Percentiles rank a stretch among this genome's conserved stretches.
These are phyloP conservation scores for Fraxinus dipetala DNA, from an alignment of 305 asterid species.

Conservation along the genomic window DNA sequence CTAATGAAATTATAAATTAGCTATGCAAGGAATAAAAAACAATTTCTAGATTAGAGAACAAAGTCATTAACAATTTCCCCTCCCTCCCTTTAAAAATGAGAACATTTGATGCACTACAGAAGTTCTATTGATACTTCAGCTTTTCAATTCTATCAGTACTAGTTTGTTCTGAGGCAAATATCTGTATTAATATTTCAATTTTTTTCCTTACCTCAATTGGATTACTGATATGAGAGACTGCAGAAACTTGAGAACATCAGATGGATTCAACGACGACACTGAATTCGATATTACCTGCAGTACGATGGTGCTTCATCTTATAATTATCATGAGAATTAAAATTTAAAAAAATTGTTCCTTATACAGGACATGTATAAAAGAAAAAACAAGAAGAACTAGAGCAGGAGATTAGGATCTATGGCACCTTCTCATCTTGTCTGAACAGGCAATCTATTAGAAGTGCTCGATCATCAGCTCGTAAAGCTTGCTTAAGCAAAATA, in stretches of 20 bases:
- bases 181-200: not conserved
- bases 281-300: slow-evolving; percentile 77
- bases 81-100: not conserved
- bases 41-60: not conserved
- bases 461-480: slow-evolving; percentile 78
- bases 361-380: not conserved
- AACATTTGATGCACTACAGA: not conserved
- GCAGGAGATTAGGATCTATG: not conserved
- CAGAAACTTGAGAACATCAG: slow-evolving; percentile 75
- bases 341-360: not conserved
- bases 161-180: not conserved
- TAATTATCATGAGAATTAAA: not conserved
- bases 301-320: slow-evolving; percentile 15
- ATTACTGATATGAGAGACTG: slow-evolving; percentile 65
- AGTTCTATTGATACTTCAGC: not conserved
- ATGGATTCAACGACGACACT: slow-evolving; percentile 61
- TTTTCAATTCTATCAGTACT: not conserved
- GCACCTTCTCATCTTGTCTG: slow-evolving; percentile 87
- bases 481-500: slow-evolving; percentile 83
- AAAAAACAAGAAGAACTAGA: not conserved
- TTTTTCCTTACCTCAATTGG: slow-evolving; percentile 54
- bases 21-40: not conserved
- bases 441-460: slow-evolving; percentile 74
- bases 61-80: not conserved
- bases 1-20: not conserved